Conservation (phyloP, 148 eudicot genomes). For the Rheum nobile region DNA sequence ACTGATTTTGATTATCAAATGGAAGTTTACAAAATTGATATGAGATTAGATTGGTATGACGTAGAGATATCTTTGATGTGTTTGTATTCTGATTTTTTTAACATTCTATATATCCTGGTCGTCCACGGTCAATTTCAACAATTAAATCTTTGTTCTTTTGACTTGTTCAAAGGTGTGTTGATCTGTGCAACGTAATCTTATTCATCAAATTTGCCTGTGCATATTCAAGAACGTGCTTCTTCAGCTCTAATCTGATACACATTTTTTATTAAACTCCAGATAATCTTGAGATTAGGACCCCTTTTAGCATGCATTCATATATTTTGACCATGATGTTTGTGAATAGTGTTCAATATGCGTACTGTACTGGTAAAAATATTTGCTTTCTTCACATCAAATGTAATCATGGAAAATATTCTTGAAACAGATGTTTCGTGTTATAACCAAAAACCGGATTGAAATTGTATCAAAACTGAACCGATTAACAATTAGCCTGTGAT, state of each 20-base stretch:
- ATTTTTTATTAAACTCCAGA: no score
- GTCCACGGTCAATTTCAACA: background rate
- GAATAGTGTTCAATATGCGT: background rate
- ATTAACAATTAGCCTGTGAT: no score
- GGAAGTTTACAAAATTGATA: no score
- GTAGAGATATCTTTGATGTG: background rate
- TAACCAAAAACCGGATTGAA: no score
- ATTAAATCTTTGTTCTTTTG: background rate
- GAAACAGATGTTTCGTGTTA: background rate
- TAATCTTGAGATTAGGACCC: no score
- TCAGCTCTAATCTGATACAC: background rate
- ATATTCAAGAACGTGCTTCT: background rate
- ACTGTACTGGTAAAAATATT: no score
- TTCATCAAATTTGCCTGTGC: no score
- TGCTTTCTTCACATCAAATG: background rate
- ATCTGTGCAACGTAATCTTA: background rate
- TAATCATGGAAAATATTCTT: background rate
- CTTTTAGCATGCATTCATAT: background rate
- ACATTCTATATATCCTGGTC: background rate
- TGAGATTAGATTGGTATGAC: background rate
- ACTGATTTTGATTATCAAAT: no score
- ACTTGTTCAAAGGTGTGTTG: background rate
- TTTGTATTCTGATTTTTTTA: background rate
- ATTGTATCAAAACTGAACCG: no score
- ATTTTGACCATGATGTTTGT: background rate